Evolutionary conservation across 805 yeast genomes (phyloP).

Genomic region (Zygosaccharomyces siamensis): DNA sequence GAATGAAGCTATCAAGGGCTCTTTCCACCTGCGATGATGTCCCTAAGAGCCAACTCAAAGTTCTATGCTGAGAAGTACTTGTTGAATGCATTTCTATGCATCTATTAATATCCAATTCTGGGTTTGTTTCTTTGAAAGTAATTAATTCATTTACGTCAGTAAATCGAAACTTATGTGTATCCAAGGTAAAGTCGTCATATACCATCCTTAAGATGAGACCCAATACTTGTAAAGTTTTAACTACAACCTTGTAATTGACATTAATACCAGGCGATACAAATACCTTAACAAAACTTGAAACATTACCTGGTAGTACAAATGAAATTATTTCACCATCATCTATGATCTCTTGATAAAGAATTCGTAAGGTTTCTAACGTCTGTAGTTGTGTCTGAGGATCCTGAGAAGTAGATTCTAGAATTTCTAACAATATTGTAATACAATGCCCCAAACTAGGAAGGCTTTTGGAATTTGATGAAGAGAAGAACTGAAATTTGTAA

Average conservation of each 20-base stretch:
- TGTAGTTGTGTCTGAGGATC: slow-evolving; percentile 32
- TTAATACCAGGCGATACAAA: slow-evolving; percentile 31
- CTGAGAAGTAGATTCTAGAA: slow-evolving; percentile 25
- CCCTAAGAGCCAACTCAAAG: slow-evolving; percentile 50
- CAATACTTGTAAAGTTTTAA: slow-evolving; percentile 32
- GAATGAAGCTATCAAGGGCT: slow-evolving; percentile 39
- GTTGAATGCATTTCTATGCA: slow-evolving; percentile 14
- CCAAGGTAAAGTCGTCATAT: slow-evolving; percentile 41
- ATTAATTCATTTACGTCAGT: slow-evolving; percentile 18
- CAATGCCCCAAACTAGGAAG: slow-evolving; percentile 47
- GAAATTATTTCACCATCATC: slow-evolving; percentile 47
- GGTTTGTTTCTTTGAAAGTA: slow-evolving; percentile 11
- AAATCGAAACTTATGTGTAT: slow-evolving; percentile 15
- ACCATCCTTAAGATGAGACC: slow-evolving; percentile 32
- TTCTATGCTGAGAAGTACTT: slow-evolving; percentile 35
- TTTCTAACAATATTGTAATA: slow-evolving; percentile 41
- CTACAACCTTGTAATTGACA: slow-evolving; percentile 38
- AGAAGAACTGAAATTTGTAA: slow-evolving; percentile 16
- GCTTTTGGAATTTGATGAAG: slow-evolving; percentile 20
- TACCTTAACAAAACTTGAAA: slow-evolving; percentile 42
- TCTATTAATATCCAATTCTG: slow-evolving; percentile 13
- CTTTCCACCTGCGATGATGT: slow-evolving; percentile 47
- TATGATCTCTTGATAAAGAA: slow-evolving; percentile 35
- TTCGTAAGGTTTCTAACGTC: slow-evolving; percentile 35
- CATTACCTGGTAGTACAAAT: slow-evolving; percentile 48